These are phyloP conservation scores for Zymoseptoria crescenta DNA, from an alignment of 2,329 filamentous ascomycete genomes.

Conservation along the genomic window DNA sequence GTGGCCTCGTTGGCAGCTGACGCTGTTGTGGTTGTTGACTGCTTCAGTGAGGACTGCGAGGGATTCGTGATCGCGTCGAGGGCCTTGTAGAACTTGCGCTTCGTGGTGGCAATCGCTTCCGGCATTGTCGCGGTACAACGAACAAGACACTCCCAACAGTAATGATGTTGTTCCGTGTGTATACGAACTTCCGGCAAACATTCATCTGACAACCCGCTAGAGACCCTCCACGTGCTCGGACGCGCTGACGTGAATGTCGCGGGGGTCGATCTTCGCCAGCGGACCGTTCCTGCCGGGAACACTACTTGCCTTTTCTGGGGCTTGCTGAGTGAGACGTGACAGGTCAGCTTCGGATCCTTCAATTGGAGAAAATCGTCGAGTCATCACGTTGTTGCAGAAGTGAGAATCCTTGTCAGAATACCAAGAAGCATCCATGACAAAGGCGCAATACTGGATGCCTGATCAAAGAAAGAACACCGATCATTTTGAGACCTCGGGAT, in stretches of 20 bases:
- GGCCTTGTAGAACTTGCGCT: conserved; percentile 72
- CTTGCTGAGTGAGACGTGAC: neutral
- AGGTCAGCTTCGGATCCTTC: neutral
- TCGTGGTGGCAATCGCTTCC: conserved; percentile 63
- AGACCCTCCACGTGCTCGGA: too few species aligned
- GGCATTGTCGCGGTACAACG: conserved; percentile 21
- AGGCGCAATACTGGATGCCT: neutral
- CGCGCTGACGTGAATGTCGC: neutral
- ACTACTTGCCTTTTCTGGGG: neutral
- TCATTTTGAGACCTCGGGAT: neutral
- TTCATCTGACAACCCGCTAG: neutral
- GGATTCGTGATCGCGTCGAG: conserved; percentile 50
- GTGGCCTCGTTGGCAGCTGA: conserved; percentile 27
- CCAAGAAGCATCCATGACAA: neutral
- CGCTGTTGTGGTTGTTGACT: conserved; percentile 29
- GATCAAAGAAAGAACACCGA: neutral
- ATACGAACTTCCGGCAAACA: neutral
- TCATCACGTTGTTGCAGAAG: neutral
- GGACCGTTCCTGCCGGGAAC: neutral
- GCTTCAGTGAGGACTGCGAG: conserved; percentile 32
- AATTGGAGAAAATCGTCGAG: neutral
- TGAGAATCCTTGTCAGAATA: neutral
- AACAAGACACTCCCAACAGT: neutral
- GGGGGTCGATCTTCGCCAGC: neutral
- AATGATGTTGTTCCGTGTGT: too few species aligned